phyloP scores from a whole-genome alignment of 768 basidiomycete genomes.

The Termitomyces sp. region DNA sequence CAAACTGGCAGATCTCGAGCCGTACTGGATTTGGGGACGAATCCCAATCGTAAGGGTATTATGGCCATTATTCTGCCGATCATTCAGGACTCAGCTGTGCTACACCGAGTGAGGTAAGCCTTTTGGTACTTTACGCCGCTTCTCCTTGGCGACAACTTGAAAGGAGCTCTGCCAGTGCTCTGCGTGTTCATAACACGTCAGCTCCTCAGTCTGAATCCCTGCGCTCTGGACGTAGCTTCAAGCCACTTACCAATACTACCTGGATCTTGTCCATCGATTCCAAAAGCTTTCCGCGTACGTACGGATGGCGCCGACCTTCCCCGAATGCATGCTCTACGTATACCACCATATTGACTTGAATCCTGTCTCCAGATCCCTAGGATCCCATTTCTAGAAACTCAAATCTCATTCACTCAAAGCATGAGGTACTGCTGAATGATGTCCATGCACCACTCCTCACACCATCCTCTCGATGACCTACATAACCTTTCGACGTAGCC shows the following conservation, averaged over 20 bases:
- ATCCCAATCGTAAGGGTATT: neutral
- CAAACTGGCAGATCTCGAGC: neutral
- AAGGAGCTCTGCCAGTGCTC: constrained; percentile 1
- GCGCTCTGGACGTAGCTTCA: constrained; percentile 2
- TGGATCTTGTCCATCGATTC: neutral
- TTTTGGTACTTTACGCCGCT: constrained; percentile 1
- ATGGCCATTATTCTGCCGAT: neutral
- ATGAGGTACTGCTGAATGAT: neutral
- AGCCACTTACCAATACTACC: constrained; percentile 1
- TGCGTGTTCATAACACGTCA: constrained; percentile 1
- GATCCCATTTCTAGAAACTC: neutral
- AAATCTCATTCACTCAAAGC: neutral
- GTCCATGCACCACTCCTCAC: neutral
- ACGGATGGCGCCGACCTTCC: neutral
- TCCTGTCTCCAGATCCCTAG: neutral
- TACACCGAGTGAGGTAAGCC: constrained; percentile 4
- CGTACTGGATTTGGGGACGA: neutral
- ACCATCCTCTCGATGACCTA: neutral
- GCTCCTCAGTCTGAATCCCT: neutral
- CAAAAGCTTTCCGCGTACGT: constrained; percentile 4
- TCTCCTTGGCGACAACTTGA: neutral
- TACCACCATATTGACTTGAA: neutral
- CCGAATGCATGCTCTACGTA: neutral
- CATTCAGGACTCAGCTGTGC: neutral
- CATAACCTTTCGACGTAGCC: neutral